Evolutionary conservation across 2,329 filamentous ascomycete species (phyloP).

Genomic region (Stromatinia cepivora): DNA sequence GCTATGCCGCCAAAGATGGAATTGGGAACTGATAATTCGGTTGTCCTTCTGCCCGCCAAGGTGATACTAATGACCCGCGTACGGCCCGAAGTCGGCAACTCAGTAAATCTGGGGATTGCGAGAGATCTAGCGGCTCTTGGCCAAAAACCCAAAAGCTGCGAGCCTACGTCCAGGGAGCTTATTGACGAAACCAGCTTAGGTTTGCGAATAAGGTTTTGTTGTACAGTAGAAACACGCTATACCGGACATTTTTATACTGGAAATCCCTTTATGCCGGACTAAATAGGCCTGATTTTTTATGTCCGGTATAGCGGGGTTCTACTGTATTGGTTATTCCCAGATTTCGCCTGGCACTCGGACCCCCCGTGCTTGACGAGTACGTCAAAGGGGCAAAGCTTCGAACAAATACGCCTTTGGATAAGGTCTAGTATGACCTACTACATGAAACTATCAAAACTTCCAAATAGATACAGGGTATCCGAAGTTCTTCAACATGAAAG

Average conservation of each 20-base stretch:
- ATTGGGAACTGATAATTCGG: not conserved
- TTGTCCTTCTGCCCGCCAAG: not conserved
- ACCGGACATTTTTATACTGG: no score
- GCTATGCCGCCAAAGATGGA: not conserved
- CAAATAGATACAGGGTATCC: not conserved
- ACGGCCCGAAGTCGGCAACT: not conserved
- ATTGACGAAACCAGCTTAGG: no score
- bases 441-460: not conserved
- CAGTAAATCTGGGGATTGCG: not conserved
- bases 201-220: no score
- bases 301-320: no score
- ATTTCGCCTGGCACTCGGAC: no score
- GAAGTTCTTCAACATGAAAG: not conserved
- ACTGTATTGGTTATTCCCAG: no score
- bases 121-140: not conserved
- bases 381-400: not conserved
- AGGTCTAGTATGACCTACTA: not conserved
- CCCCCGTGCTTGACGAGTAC: not conserved
- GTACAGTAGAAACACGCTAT: no score
- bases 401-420: not conserved
- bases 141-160: not conserved
- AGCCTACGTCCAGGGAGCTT: not conserved
- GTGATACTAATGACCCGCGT: not conserved
- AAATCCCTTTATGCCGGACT: no score
- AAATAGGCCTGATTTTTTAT: no score